phyloP scores from a whole-genome alignment of 208 protist species.

The Porcisia hertigi region DNA sequence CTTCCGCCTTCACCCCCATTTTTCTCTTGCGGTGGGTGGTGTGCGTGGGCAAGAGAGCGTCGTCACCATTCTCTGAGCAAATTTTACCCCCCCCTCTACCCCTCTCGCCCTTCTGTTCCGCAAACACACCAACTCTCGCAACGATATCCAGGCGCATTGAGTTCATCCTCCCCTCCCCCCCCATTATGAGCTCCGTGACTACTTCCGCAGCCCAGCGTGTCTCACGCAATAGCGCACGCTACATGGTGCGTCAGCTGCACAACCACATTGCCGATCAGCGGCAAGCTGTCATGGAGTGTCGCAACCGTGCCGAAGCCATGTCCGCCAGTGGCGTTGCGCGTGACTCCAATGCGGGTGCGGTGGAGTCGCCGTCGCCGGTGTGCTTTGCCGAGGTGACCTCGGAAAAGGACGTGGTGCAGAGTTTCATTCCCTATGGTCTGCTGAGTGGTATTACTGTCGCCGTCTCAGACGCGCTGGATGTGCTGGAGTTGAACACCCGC shows the following conservation, averaged over 20 bases:
- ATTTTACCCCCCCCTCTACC: too few species aligned
- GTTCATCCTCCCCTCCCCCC: background rate
- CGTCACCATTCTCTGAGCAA: too few species aligned
- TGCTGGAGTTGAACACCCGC: slow-evolving; percentile 72
- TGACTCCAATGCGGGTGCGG: slow-evolving; percentile 5
- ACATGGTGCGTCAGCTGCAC: slow-evolving; percentile 59
- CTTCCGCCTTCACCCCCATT: too few species aligned
- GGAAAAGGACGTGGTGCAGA: slow-evolving; percentile 52
- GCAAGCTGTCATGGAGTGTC: slow-evolving; percentile 55
- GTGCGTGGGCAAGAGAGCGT: too few species aligned
- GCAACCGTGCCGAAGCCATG: slow-evolving; percentile 55
- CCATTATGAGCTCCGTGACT: slow-evolving; percentile 16
- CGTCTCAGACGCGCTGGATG: slow-evolving; percentile 75
- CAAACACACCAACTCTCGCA: too few species aligned
- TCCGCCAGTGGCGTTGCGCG: slow-evolving; percentile 42
- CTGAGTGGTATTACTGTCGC: slow-evolving; percentile 81
- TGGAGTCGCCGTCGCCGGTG: slow-evolving; percentile 17
- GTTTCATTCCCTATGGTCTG: slow-evolving; percentile 53
- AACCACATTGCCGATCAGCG: slow-evolving; percentile 55
- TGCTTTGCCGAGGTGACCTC: slow-evolving; percentile 72
- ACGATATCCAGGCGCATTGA: background rate
- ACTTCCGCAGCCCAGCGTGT: slow-evolving; percentile 23
- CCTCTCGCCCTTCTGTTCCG: too few species aligned
- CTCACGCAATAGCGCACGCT: slow-evolving; percentile 43
- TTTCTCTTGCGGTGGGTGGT: too few species aligned